Evolutionary conservation across 352 stramenopile genomes (phyloP).

Genomic region (Phytophthora pinifolia): DNA sequence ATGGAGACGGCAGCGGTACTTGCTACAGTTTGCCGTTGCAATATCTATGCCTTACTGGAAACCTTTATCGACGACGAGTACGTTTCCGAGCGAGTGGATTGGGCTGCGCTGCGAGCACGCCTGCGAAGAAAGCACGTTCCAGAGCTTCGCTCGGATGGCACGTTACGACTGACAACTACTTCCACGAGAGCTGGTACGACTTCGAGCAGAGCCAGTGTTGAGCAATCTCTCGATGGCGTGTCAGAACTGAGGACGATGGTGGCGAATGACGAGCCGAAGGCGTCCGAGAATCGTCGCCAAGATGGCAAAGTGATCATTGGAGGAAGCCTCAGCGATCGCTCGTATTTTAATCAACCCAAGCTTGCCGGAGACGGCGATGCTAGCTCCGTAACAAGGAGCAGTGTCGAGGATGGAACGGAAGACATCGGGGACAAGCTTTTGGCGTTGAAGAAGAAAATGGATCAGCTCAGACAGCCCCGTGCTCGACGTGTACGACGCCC

Average conservation of each 20-base stretch:
- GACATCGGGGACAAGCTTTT: slow-evolving; percentile 55
- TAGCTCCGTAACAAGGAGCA: slow-evolving; percentile 7
- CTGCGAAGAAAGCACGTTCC: slow-evolving; percentile 40
- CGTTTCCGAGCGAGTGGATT: slow-evolving; percentile 49
- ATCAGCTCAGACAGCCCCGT: slow-evolving; percentile 46
- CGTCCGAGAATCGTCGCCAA: background rate
- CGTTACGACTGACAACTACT: slow-evolving; percentile 17
- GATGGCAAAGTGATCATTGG: slow-evolving; percentile 7
- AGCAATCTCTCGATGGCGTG: slow-evolving; percentile 39
- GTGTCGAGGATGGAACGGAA: slow-evolving; percentile 16
- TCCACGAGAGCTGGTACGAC: background rate
- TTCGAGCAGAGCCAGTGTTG: slow-evolving; percentile 16
- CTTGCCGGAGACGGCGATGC: background rate
- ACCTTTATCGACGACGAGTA: slow-evolving; percentile 54
- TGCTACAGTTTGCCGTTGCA: slow-evolving; percentile 26
- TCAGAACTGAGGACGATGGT: slow-evolving; percentile 45
- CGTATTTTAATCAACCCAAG: slow-evolving; percentile 31
- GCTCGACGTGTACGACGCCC: slow-evolving; percentile 30
- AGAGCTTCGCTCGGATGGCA: slow-evolving; percentile 38
- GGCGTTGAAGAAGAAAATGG: slow-evolving; percentile 62
- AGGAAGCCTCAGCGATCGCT: slow-evolving; percentile 46
- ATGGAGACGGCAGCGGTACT: slow-evolving; percentile 48
- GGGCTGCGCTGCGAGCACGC: slow-evolving; percentile 41
- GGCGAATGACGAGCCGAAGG: slow-evolving; percentile 3
- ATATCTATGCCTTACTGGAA: slow-evolving; percentile 52